Percentiles rank a stretch among this genome's conserved stretches.
Conservation (phyloP, 2,329 filamentous ascomycete genomes). For the Xylaria sp. region DNA sequence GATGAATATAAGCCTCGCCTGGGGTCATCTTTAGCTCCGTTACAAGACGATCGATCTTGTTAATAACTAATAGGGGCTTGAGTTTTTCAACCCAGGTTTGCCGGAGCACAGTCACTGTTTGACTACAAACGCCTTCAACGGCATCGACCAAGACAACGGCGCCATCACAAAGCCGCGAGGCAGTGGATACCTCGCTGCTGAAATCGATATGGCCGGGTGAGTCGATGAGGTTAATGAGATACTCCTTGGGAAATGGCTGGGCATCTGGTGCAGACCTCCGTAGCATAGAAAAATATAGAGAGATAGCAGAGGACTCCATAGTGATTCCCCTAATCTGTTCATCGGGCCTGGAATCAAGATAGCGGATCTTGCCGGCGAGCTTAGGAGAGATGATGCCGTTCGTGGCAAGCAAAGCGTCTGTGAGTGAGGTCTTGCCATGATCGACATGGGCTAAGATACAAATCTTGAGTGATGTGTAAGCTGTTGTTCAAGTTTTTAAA, state of each 20-base stretch:
- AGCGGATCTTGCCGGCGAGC: slow-evolving; percentile 96
- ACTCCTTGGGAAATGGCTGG: slow-evolving; percentile 81
- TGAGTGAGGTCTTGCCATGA: slow-evolving; percentile 97
- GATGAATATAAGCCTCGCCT: slow-evolving; percentile 85
- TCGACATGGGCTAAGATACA: slow-evolving; percentile 97
- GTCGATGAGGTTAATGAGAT: slow-evolving; percentile 96
- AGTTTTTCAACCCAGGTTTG: slow-evolving; percentile 97
- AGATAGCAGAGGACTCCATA: slow-evolving; percentile 99
- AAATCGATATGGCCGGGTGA: slow-evolving; percentile 99
- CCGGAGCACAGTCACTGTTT: slow-evolving; percentile 95
- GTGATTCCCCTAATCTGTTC: slow-evolving; percentile 97
- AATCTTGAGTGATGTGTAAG: slow-evolving; percentile 67
- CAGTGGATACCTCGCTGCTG: slow-evolving; percentile 96
- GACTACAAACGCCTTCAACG: slow-evolving; percentile 97
- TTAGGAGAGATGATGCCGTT: slow-evolving; percentile 99
- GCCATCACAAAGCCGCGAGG: slow-evolving; percentile 92
- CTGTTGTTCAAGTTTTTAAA: slow-evolving; percentile 44
- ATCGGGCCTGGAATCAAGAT: slow-evolving; percentile 94
- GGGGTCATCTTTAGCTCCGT: slow-evolving; percentile 96
- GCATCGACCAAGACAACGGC: slow-evolving; percentile 95
- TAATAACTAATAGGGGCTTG: slow-evolving; percentile 93
- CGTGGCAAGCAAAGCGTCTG: slow-evolving; percentile 94
- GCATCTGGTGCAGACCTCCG: slow-evolving; percentile 76
- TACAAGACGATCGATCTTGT: slow-evolving; percentile 96
- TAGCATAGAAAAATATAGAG: slow-evolving; percentile 92